phyloP scores from a whole-genome alignment of 2,329 filamentous ascomycete genomes.

The Orbilia javanica region DNA sequence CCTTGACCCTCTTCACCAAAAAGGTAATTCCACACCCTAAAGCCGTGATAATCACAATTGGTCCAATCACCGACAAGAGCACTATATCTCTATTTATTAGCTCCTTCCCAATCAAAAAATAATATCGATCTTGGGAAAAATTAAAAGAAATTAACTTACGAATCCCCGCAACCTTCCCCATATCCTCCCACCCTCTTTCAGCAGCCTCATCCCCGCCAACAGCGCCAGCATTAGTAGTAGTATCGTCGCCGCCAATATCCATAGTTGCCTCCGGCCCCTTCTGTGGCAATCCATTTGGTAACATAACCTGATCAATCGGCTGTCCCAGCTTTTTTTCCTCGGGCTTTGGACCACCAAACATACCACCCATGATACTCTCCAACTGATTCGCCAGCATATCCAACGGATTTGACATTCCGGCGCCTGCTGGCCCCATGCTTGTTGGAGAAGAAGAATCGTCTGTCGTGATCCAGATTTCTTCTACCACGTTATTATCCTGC shows the following conservation, averaged over 20 bases:
- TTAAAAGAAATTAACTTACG: constrained; percentile 27
- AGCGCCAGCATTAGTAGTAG: background rate
- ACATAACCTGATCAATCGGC: constrained; percentile 46
- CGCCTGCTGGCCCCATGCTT: background rate
- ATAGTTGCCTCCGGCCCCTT: background rate
- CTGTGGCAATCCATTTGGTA: constrained; percentile 19
- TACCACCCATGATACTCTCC: constrained; percentile 40
- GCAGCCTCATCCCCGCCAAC: background rate
- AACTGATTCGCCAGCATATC: constrained; percentile 23
- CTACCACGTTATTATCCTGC: constrained; percentile 24
- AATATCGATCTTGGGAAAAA: too few species aligned
- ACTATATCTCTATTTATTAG: constrained; percentile 22
- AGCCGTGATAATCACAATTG: constrained; percentile 6
- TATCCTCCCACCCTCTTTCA: background rate
- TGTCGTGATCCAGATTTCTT: constrained; percentile 42
- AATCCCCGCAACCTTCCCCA: constrained; percentile 34
- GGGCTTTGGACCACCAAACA: constrained; percentile 11
- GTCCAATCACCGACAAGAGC: constrained; percentile 19
- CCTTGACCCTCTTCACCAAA: constrained; percentile 13
- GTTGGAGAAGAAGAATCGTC: background rate
- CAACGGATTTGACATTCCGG: constrained; percentile 10
- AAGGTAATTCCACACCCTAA: background rate
- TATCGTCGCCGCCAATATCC: background rate
- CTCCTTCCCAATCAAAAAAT: background rate
- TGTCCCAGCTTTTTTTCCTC: constrained; percentile 15